Evolutionary conservation across 805 yeast genomes (phyloP), one percentile per base, ranked within the genome.

Genomic region (Grigorovia jiainica): DNA sequence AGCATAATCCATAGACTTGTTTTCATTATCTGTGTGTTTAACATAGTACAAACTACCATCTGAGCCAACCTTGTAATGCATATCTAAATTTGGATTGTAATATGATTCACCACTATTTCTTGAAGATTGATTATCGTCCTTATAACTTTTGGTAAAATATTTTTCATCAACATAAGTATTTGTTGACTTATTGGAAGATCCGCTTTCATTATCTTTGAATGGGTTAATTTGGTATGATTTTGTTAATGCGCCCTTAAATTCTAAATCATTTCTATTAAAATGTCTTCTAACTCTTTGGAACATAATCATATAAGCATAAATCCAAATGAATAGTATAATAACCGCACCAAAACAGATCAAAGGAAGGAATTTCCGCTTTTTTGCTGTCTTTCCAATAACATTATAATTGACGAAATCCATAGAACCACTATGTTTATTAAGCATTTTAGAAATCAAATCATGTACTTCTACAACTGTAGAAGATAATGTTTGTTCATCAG

Each of bases 41-140:
- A 53, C 51, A 38, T 51, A 57, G 31, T 46, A 54, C 32, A 48
- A 54, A 34, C 51, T 51, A 2, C 62, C 62, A 19, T 53, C 52
- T 15, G 41, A 44, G 19, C 47, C 58, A 7, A 56, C 45, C 11
- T 23, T 46, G 38, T 56, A 57, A n/a, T 47, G 47, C 16, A 57
- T 36, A 7, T 52, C 57, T 24, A 50, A 53, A 17, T 49, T 38
- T 2, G 42, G 43, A 20, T 51, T 53, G 43, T 50, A 55, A 2
- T 49, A 46, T 5, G 49, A 43, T n/a, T n/a, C n/a, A n/a, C 47
- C 48, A 8, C 8, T 13, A n/a, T 23, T 24, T 11, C 47, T 51
- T 6, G 24, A 11, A 17, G 23, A 17, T 2, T 49, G 49, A 7
- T 51, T 16, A 39, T 27, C 24, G 19, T 13, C n/a, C 3, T 3